These are phyloP conservation scores for Pythium pyrilobum DNA, from an alignment of 352 stramenopile genomes.

Conservation along the genomic window DNA sequence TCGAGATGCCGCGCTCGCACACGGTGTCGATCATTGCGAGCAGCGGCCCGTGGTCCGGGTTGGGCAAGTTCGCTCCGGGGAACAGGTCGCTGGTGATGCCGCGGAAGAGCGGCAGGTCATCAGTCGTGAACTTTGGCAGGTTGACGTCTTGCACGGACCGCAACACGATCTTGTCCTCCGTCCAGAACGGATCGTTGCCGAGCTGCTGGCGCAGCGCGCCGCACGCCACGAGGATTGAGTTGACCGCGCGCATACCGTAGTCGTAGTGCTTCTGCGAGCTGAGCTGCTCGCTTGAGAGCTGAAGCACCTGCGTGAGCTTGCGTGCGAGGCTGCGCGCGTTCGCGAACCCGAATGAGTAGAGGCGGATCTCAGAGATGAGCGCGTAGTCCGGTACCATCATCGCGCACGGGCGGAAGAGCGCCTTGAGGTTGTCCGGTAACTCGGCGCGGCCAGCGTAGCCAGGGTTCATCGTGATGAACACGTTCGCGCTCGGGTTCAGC, in stretches of 20 bases:
- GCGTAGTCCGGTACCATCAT: constrained; percentile 90
- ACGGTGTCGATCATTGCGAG: constrained; percentile 80
- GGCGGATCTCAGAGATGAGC: constrained; percentile 89
- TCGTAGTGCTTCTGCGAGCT: constrained; percentile 95
- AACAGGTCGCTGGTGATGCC: constrained; percentile 94
- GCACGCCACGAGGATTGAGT: constrained; percentile 92
- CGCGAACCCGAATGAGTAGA: constrained; percentile 92
- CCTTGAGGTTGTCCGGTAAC: constrained; percentile 85
- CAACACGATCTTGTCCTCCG: constrained; percentile 90
- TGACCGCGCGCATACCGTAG: constrained; percentile 95
- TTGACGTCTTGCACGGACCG: constrained; percentile 93
- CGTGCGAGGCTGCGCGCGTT: constrained; percentile 86
- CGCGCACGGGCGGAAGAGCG: constrained; percentile 75
- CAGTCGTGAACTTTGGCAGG: constrained; percentile 91
- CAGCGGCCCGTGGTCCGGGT: constrained; percentile 81
- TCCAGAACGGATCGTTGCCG: constrained; percentile 83
- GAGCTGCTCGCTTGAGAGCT: constrained; percentile 92
- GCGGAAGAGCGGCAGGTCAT: constrained; percentile 91
- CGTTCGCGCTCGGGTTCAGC: constrained; percentile 85
- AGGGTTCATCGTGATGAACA: constrained; percentile 88
- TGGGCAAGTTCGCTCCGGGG: constrained; percentile 78
- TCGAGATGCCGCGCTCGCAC: constrained; percentile 55
- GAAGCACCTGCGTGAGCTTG: constrained; percentile 92
- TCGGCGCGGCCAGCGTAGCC: constrained; percentile 88
- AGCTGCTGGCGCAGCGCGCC: constrained; percentile 89